A percentile compares a stretch with the other conserved stretches of the same genome.
These are phyloP conservation scores for Entomortierella lignicola DNA, from an alignment of 192 early-diverging fungal genomes.

Conservation along the genomic window DNA sequence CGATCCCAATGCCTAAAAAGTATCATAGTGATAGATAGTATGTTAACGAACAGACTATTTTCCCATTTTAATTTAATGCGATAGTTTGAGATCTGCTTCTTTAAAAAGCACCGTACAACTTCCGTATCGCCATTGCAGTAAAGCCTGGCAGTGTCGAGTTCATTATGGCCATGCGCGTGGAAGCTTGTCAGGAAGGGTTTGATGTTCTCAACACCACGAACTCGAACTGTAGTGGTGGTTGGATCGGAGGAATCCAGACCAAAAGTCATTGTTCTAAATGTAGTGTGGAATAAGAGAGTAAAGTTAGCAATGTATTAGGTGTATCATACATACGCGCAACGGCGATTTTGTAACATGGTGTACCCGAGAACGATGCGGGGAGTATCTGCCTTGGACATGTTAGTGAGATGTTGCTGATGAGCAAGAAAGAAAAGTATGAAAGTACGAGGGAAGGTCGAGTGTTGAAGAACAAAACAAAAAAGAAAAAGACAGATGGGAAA, in stretches of 20 bases:
- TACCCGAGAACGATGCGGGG: conserved; percentile 31
- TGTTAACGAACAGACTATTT: no score
- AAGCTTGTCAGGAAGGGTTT: conserved; percentile 26
- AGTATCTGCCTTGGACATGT: background rate
- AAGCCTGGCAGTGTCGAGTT: conserved; percentile 56
- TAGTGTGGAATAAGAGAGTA: background rate
- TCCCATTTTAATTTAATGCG: background rate
- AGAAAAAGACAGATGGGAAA: no score
- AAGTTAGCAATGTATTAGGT: background rate
- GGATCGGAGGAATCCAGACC: conserved; percentile 17
- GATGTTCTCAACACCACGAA: conserved; percentile 24
- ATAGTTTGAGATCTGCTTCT: background rate
- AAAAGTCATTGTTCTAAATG: conserved; percentile 46
- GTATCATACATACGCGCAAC: background rate
- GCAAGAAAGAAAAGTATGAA: background rate
- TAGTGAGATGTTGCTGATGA: background rate
- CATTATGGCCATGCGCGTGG: conserved; percentile 21
- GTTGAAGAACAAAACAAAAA: background rate
- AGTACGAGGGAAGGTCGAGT: background rate
- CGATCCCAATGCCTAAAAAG: background rate
- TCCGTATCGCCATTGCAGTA: conserved; percentile 34
- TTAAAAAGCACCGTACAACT: background rate
- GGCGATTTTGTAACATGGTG: background rate
- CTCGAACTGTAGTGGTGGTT: conserved; percentile 10
- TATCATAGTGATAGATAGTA: no score